These are phyloP conservation scores for Boletus tylopilopsis DNA, from an alignment of 768 basidiomycete genomes.

Conservation along the genomic window DNA sequence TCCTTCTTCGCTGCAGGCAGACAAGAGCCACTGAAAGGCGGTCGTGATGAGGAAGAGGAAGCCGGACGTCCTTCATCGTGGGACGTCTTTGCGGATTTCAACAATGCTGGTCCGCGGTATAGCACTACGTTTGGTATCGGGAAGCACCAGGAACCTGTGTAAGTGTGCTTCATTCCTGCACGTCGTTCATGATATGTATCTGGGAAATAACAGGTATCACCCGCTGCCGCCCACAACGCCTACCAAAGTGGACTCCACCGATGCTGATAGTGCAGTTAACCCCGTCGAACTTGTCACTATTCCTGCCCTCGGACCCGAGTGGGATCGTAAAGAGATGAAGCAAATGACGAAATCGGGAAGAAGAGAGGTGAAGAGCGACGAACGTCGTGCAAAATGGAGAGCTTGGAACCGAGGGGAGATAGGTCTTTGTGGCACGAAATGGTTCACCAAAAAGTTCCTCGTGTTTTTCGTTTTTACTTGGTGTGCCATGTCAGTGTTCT, in stretches of 20 bases:
- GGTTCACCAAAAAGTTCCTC: slow-evolving; percentile 68
- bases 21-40: slow-evolving; percentile 74
- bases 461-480: slow-evolving; percentile 66
- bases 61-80: slow-evolving; percentile 45
- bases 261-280: slow-evolving; percentile 31
- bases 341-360: slow-evolving; percentile 72
- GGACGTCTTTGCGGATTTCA: slow-evolving; percentile 89
- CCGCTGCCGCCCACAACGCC: slow-evolving; percentile 34
- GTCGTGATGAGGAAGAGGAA: slow-evolving; percentile 66
- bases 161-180: slow-evolving; percentile 21
- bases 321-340: slow-evolving; percentile 75
- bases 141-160: slow-evolving; percentile 45
- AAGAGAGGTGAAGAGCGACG: slow-evolving; percentile 55
- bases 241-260: slow-evolving; percentile 34
- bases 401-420: slow-evolving; percentile 76
- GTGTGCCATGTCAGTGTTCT: slow-evolving; percentile 48
- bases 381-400: slow-evolving; percentile 58
- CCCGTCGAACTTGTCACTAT: slow-evolving; percentile 90
- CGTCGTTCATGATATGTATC: slow-evolving; percentile 7
- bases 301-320: slow-evolving; percentile 87
- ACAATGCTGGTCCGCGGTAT: slow-evolving; percentile 79
- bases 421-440: slow-evolving; percentile 70
- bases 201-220: slow-evolving; percentile 38
- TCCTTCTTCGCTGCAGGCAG: slow-evolving; percentile 69
- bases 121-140: slow-evolving; percentile 54